Conservation (phyloP, 208 protist species). For the Lotmaria passim region DNA sequence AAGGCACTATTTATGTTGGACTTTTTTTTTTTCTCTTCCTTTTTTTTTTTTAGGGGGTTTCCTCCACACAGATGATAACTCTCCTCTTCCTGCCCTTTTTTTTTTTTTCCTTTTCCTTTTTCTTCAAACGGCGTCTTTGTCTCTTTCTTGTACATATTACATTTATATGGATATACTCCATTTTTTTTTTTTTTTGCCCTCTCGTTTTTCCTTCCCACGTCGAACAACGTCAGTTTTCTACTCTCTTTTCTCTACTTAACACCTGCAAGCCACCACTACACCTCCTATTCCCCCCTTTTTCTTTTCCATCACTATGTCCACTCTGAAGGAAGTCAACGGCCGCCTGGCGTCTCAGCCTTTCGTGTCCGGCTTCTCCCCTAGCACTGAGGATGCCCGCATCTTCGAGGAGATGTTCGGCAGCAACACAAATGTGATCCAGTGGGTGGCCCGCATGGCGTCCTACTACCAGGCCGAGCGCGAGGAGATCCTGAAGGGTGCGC, state of each 20-base stretch:
- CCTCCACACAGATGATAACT: too few relatives aligned
- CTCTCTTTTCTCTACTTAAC: not conserved
- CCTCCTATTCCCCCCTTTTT: slow-evolving; percentile 1
- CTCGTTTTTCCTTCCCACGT: not conserved
- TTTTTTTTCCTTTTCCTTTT: too few relatives aligned
- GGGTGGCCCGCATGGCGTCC: slow-evolving; percentile 89
- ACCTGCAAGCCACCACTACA: not conserved
- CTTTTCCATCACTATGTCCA: slow-evolving; percentile 61
- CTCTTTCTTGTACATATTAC: too few relatives aligned
- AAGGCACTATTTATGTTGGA: too few relatives aligned
- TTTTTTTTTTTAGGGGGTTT: too few relatives aligned
- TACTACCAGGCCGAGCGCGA: slow-evolving; percentile 92
- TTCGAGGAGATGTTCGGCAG: slow-evolving; percentile 89
- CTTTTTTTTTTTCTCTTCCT: too few relatives aligned
- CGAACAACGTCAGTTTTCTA: not conserved
- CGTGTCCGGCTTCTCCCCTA: slow-evolving; percentile 79
- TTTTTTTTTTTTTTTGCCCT: slow-evolving; percentile 20
- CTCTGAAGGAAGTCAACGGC: slow-evolving; percentile 88
- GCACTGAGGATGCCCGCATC: slow-evolving; percentile 81
- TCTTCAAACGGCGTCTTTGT: too few relatives aligned
- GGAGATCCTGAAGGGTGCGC: slow-evolving; percentile 40
- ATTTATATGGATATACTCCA: not conserved
- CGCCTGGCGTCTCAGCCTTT: slow-evolving; percentile 83
- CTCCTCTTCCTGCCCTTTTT: too few relatives aligned
- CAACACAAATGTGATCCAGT: slow-evolving; percentile 80